phyloP scores from a whole-genome alignment of 768 basidiomycete genomes.

The Mycena chlorophos region DNA sequence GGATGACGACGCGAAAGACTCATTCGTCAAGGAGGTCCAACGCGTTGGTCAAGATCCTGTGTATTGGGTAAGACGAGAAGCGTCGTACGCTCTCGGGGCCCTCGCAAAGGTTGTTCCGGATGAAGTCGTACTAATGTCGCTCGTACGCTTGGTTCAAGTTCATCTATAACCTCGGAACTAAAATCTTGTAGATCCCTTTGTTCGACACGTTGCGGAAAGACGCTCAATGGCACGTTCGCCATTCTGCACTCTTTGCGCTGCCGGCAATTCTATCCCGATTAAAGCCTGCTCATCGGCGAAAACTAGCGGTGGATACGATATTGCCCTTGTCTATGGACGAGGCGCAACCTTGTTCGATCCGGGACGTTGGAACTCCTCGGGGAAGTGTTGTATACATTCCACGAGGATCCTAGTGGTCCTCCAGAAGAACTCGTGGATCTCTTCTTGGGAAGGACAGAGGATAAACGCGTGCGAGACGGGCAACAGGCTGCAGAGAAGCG shows the following conservation, averaged over 20 bases:
- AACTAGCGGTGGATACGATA: slow-evolving; percentile 67
- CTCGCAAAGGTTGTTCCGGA: slow-evolving; percentile 85
- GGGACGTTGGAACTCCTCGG: slow-evolving; percentile 86
- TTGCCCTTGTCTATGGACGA: slow-evolving; percentile 63
- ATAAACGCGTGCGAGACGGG: slow-evolving; percentile 40
- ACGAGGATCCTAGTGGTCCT: slow-evolving; percentile 59
- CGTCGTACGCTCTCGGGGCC: slow-evolving; percentile 84
- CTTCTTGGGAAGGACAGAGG: slow-evolving; percentile 67
- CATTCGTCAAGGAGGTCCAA: slow-evolving; percentile 75
- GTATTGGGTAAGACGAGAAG: slow-evolving; percentile 82
- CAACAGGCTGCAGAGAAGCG: slow-evolving; percentile 29
- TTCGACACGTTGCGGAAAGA: slow-evolving; percentile 74
- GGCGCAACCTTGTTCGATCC: slow-evolving; percentile 65
- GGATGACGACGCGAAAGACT: slow-evolving; percentile 53
- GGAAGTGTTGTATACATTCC: slow-evolving; percentile 85
- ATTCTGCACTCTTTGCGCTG: slow-evolving; percentile 83
- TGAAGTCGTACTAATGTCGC: slow-evolving; percentile 62
- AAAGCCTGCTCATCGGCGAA: slow-evolving; percentile 52
- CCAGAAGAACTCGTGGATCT: slow-evolving; percentile 73
- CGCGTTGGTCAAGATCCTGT: slow-evolving; percentile 64
- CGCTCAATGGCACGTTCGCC: slow-evolving; percentile 77
- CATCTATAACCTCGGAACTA: slow-evolving; percentile 1
- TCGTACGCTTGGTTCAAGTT: slow-evolving; percentile 45
- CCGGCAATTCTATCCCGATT: slow-evolving; percentile 78
- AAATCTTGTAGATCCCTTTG: slow-evolving; percentile 63